Evolutionary conservation across 805 yeast species (phyloP).

Genomic region (Metschnikowia matae): DNA sequence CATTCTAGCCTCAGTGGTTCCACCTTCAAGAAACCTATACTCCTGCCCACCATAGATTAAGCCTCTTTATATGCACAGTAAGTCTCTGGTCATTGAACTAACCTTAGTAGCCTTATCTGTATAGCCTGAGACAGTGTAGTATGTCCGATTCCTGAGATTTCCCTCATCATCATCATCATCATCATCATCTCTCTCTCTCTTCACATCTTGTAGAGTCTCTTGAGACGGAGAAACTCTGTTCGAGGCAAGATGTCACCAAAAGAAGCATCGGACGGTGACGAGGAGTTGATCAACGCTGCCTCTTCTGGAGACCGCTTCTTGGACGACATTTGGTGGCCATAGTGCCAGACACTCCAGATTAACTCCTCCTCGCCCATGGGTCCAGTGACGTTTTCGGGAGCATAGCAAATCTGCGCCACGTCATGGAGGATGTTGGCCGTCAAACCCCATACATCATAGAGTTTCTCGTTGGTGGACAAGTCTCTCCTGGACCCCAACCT

Average conservation of each 20-base stretch:
- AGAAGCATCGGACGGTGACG: constrained; percentile 9
- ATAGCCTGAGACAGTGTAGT: no score
- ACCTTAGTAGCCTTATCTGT: no score
- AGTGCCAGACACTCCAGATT: constrained; percentile 50
- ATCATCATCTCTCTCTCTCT: no score
- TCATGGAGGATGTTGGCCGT: constrained; percentile 79
- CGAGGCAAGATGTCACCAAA: constrained; percentile 45
- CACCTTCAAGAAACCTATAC: no score
- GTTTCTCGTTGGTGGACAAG: constrained; percentile 38
- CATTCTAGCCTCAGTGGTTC: no score
- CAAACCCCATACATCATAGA: constrained; percentile 77
- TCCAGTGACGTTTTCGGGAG: neutral
- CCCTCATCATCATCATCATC: no score
- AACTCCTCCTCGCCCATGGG: constrained; percentile 63
- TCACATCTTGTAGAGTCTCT: constrained; percentile 34
- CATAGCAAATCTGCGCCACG: constrained; percentile 51
- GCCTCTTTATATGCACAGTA: no score
- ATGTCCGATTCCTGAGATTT: no score
- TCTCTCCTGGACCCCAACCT: constrained; percentile 36
- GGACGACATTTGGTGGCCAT: constrained; percentile 51
- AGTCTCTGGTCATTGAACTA: no score
- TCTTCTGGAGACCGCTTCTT: constrained; percentile 53
- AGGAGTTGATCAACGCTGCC: constrained; percentile 39
- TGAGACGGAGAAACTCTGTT: constrained; percentile 40
- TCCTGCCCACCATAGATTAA: no score